These are phyloP conservation scores for Microdochium paspali DNA, from an alignment of 2,329 filamentous ascomycete species.

Conservation along the genomic window DNA sequence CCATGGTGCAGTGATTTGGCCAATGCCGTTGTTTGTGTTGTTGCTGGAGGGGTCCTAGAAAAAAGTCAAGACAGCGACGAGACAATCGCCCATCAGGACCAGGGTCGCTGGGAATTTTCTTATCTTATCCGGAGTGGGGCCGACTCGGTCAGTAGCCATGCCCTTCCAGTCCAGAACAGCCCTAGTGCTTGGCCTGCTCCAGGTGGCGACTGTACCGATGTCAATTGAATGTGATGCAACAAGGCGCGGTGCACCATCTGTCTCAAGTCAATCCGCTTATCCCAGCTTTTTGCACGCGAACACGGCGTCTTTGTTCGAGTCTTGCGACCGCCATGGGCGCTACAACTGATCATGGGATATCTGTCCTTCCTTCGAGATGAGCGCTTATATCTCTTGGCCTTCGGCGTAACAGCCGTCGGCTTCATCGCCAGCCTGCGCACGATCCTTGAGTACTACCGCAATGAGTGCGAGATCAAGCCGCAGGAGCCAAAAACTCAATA, in stretches of 20 bases:
- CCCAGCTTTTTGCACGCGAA: no score
- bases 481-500: conserved; percentile 59
- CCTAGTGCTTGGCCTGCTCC: no score
- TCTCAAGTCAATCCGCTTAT: no score
- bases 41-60: not conserved
- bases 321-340: not conserved
- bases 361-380: conserved; percentile 35
- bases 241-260: no score
- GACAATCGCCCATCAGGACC: not conserved
- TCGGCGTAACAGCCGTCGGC: conserved; percentile 49
- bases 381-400: conserved; percentile 40
- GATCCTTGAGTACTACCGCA: conserved; percentile 49
- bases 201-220: no score
- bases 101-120: not conserved
- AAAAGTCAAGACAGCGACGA: not conserved
- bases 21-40: not conserved
- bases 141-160: not conserved
- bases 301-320: no score
- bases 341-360: conserved; percentile 26
- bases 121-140: not conserved
- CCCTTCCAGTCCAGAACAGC: no score
- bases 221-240: no score
- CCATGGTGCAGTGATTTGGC: conserved; percentile 50
- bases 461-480: conserved; percentile 57
- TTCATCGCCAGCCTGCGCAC: conserved; percentile 47